phyloP scores from a whole-genome alignment of 2,329 filamentous ascomycete genomes.

The Epichloe gansuensis region DNA sequence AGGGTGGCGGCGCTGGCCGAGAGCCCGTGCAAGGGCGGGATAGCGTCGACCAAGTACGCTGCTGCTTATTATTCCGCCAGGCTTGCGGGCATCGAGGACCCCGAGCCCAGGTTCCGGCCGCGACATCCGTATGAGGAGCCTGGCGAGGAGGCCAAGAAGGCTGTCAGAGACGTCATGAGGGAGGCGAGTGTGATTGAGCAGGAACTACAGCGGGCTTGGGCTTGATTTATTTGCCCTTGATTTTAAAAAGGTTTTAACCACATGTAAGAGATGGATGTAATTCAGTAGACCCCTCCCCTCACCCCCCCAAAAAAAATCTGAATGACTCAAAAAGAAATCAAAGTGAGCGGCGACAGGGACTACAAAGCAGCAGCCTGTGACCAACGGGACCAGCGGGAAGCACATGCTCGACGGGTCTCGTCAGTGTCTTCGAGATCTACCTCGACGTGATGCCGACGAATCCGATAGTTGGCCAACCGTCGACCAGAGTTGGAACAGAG shows the following conservation, averaged over 20 bases:
- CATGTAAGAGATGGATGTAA: too few species aligned
- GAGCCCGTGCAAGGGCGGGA: constrained; percentile 9
- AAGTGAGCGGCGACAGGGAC: neutral
- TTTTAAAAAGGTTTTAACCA: too few species aligned
- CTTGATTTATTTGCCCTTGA: neutral
- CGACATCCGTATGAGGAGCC: constrained; percentile 9
- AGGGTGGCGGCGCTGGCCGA: constrained; percentile 8
- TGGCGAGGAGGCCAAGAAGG: neutral
- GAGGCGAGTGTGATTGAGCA: constrained; percentile 5
- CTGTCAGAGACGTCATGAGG: constrained; percentile 2
- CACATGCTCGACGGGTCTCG: constrained; percentile 64
- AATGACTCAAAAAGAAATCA: neutral
- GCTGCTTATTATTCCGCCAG: constrained; percentile 5
- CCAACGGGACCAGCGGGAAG: constrained; percentile 8
- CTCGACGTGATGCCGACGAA: constrained; percentile 68
- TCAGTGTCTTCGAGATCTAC: constrained; percentile 76
- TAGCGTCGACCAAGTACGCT: constrained; percentile 7
- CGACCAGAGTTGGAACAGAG: constrained; percentile 82
- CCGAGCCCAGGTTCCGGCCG: constrained; percentile 7
- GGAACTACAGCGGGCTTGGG: neutral
- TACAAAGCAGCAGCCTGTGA: neutral
- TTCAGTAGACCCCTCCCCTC: too few species aligned
- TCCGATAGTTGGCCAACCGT: constrained; percentile 77
- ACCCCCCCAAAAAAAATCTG: too few species aligned
- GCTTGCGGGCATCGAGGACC: constrained; percentile 8